Evolutionary conservation across 2,329 filamentous ascomycete genomes (phyloP).

Genomic region (Neofusicoccum umdonicola): DNA sequence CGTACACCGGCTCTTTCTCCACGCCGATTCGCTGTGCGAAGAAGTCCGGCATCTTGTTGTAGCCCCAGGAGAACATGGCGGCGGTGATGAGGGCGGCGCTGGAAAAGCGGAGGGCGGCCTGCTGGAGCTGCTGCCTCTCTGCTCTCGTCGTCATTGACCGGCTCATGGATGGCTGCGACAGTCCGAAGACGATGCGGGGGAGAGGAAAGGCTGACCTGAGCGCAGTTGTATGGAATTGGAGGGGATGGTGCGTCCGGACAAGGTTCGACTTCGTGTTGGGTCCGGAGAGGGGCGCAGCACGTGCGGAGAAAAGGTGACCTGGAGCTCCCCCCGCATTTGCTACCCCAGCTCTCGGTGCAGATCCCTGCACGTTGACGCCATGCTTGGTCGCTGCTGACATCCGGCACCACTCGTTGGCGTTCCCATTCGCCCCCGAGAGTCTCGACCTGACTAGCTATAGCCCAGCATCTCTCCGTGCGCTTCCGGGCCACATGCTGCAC

Average conservation of each 20-base stretch:
- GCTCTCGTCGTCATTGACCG: background rate
- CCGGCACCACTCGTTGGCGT: no score
- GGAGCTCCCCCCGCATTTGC: constrained; percentile 14
- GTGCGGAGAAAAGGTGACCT: background rate
- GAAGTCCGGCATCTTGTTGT: constrained; percentile 1
- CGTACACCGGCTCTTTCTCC: constrained; percentile 43
- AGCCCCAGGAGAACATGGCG: constrained; percentile 11
- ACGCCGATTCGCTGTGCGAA: background rate
- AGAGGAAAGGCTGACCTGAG: background rate
- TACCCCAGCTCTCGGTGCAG: background rate
- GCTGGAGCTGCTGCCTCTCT: background rate
- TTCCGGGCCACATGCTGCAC: no score
- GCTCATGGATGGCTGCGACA: background rate
- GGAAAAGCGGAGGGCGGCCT: background rate
- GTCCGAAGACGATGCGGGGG: background rate
- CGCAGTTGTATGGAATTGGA: background rate
- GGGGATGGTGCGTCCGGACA: background rate
- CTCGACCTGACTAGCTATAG: no score
- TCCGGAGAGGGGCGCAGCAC: background rate
- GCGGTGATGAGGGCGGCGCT: background rate
- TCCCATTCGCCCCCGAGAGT: background rate
- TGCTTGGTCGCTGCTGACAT: background rate
- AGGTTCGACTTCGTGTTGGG: background rate
- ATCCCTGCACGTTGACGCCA: background rate
- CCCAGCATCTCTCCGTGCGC: no score